Percentiles rank a stretch among this genome's conserved stretches.
These are phyloP conservation scores for Juglanconis juglandina DNA, from an alignment of 2,329 filamentous ascomycete species.

Conservation along the genomic window DNA sequence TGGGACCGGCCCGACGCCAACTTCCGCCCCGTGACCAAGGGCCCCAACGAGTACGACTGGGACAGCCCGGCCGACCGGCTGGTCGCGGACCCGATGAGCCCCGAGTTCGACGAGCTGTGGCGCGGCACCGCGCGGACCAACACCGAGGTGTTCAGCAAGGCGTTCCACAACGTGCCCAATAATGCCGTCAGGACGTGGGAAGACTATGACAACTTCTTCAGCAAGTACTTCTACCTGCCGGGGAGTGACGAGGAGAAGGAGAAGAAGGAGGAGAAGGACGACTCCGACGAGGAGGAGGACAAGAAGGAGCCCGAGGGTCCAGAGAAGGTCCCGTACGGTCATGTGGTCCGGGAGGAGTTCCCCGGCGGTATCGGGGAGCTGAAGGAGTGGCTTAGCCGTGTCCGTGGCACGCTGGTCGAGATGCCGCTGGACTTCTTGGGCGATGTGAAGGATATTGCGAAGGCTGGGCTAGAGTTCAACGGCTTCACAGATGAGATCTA, in stretches of 20 bases:
- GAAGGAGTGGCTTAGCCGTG: slow-evolving; percentile 63
- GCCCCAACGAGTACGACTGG: slow-evolving; percentile 71
- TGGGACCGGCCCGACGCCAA: slow-evolving; percentile 68
- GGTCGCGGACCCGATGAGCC: slow-evolving; percentile 70
- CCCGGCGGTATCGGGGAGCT: slow-evolving; percentile 68
- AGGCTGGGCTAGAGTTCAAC: slow-evolving; percentile 73
- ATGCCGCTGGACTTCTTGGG: slow-evolving; percentile 89
- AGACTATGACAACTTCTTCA: slow-evolving; percentile 70
- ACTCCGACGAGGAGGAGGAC: slow-evolving; percentile 39
- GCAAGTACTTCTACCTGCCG: slow-evolving; percentile 60
- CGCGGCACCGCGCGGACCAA: slow-evolving; percentile 68
- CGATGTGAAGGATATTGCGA: slow-evolving; percentile 78
- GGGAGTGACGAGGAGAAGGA: slow-evolving; percentile 38
- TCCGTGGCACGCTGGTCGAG: slow-evolving; percentile 74
- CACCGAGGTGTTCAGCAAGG: slow-evolving; percentile 74
- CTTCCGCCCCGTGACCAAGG: slow-evolving; percentile 69
- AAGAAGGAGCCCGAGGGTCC: slow-evolving; percentile 46
- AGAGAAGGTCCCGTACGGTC: slow-evolving; percentile 74
- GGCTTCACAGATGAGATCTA: slow-evolving; percentile 70
- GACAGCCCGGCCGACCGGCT: slow-evolving; percentile 63
- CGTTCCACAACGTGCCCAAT: slow-evolving; percentile 77
- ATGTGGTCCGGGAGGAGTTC: slow-evolving; percentile 80
- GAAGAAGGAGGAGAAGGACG: slow-evolving; percentile 44
- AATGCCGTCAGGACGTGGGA: slow-evolving; percentile 68
- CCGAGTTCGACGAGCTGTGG: slow-evolving; percentile 70